phyloP scores from a whole-genome alignment of 441 rosid species.

The Pelargonium myrrhifolium region DNA sequence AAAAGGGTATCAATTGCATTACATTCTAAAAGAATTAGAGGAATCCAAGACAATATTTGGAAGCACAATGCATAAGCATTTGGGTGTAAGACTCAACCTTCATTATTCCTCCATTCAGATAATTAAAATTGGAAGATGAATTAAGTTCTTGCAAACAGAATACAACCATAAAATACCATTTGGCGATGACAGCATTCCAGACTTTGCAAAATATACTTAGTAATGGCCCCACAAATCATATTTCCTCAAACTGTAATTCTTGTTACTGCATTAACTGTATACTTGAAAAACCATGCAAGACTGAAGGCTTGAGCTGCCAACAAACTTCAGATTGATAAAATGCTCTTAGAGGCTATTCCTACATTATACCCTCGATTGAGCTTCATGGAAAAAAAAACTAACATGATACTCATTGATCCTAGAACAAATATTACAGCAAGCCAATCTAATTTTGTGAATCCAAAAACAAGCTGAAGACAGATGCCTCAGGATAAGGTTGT shows the following conservation, averaged over 20 bases:
- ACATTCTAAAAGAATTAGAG: not conserved
- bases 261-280: not conserved
- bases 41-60: not conserved
- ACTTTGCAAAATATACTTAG: not conserved
- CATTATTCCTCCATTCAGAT: not conserved
- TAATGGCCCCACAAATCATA: not conserved
- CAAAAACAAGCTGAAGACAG: too few species aligned
- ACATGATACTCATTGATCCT: not conserved
- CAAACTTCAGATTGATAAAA: not conserved
- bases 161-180: slow-evolving; percentile 2
- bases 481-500: too few species aligned
- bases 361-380: not conserved
- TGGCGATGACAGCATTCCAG: not conserved
- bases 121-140: not conserved
- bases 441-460: not conserved
- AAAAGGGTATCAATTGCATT: not conserved
- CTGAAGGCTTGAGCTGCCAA: slow-evolving; percentile 1
- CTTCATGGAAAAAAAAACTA: not conserved
- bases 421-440: not conserved
- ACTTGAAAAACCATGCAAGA: not conserved
- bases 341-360: not conserved
- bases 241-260: not conserved
- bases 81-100: not conserved
- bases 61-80: not conserved
- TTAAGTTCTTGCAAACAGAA: not conserved